These are phyloP conservation scores for Hortaea sp. DNA, from an alignment of 2,329 filamentous ascomycete genomes.

Conservation along the genomic window DNA sequence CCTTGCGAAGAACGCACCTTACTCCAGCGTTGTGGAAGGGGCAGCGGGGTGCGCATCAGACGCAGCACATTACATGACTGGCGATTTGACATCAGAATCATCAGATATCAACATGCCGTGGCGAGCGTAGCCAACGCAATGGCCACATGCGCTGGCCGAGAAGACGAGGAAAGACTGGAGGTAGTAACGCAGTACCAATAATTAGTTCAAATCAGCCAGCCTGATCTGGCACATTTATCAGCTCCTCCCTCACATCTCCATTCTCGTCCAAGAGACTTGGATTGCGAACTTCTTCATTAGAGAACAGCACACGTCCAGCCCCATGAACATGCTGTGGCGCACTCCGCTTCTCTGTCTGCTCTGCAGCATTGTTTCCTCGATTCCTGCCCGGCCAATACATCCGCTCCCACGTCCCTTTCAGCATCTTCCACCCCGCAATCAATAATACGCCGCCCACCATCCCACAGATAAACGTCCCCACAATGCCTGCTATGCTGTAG, in stretches of 20 bases:
- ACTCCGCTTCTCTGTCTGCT: not conserved
- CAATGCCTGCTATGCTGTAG: not conserved
- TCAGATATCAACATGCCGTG: too few relatives aligned
- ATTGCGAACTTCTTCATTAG: not conserved
- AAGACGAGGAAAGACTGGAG: not conserved
- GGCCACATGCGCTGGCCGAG: not conserved
- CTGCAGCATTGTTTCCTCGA: not conserved
- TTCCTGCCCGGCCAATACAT: not conserved
- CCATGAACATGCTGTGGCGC: not conserved
- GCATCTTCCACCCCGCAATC: not conserved
- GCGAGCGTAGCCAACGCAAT: too few relatives aligned
- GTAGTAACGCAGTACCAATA: not conserved
- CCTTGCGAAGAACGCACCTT: too few relatives aligned
- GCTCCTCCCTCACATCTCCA: not conserved
- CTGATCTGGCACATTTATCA: not conserved
- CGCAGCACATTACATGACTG: too few relatives aligned
- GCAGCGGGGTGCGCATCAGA: too few relatives aligned
- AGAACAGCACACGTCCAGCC: not conserved
- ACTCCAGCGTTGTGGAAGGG: too few relatives aligned
- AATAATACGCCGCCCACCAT: not conserved
- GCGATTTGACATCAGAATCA: too few relatives aligned
- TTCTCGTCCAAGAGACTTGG: not conserved
- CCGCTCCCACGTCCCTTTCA: not conserved
- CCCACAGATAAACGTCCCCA: not conserved
- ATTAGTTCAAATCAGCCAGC: not conserved